Percentiles rank a stretch among this genome's conserved stretches.
Conservation (phyloP, 306 rosid genomes). For the Trifolium dubium region DNA sequence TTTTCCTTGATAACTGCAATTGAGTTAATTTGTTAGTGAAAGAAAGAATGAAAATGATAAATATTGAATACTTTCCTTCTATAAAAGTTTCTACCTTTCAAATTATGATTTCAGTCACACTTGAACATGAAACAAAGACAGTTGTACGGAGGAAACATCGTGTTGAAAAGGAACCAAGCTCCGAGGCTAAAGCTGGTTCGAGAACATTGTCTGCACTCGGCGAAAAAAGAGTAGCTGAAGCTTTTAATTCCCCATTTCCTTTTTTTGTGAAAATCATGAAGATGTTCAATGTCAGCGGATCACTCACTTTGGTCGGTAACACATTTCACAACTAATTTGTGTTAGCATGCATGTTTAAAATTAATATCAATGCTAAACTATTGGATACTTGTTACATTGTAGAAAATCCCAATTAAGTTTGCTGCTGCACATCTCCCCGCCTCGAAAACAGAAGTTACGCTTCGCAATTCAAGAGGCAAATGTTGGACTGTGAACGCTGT, state of each 20-base stretch:
- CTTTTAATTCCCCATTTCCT: conserved; percentile 81
- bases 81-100: conserved; percentile 21
- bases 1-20: conserved; percentile 31
- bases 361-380: conserved; percentile 28
- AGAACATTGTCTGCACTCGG: conserved; percentile 77
- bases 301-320: conserved; percentile 81
- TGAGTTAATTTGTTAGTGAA: conserved; percentile 29
- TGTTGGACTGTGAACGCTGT: conserved; percentile 89
- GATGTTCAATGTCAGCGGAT: conserved; percentile 86
- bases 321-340: conserved; percentile 24
- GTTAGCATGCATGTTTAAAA: conserved; percentile 25
- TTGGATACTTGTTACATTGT: conserved; percentile 45
- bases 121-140: conserved; percentile 53
- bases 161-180: conserved; percentile 64
- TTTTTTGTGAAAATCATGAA: conserved; percentile 91
- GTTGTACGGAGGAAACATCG: conserved; percentile 59
- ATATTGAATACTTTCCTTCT: conserved; percentile 32
- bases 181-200: conserved; percentile 68
- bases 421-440: conserved; percentile 80
- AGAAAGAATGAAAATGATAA: conserved; percentile 1
- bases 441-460: conserved; percentile 74
- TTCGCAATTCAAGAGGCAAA: conserved; percentile 71
- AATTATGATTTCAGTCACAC: conserved; percentile 39
- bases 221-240: conserved; percentile 75
- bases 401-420: conserved; percentile 90